Base-by-base conservation (phyloP, 768 basidiomycete species). In the Kwoniella newhampshirensis region DNA sequence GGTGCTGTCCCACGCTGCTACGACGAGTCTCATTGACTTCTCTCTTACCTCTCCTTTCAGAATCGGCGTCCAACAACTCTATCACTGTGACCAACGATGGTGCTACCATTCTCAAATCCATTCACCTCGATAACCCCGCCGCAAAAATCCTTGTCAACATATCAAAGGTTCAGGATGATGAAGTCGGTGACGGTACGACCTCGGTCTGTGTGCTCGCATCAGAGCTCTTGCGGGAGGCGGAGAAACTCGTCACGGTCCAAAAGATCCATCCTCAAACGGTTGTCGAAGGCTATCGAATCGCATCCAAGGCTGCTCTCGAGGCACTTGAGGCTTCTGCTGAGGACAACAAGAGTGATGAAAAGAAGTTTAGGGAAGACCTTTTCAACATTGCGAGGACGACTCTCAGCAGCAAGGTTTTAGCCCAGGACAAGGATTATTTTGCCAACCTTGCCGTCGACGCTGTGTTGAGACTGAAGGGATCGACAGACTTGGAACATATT, bases 81-180 rank as follows among this genome's bases (percentile, higher is more conserved):
- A 89, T 99, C 70, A 96, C 86, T 63, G 94, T 99, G 46, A 99
- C 96, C 11, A 99, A 99, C 78, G 96, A 99, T 76, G 96, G 96
- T 3, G 96, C 96, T 3, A 98, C 96, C 44, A 99, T 98, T 70
- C 84, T 99, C 56, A 98, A 97, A 77, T 86, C 89, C 45, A 98
- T 99, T 70, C 88, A 91, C 69, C 85, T 99, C 62, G 96, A 99
- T 78, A 98, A 99, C 75, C 90, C 96, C 4, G 94, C 94, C 1
- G 96, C 96, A 37, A 99, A 99, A 81, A 97, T 99, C 76, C 83
- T 99, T 52, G 96, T 99, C 69, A 98, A 99, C 78, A 98, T 99
- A 77, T 94, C 92, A 0, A 99, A 99, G 75, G 94, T 98, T n/a
- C 96, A 98, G 79, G 96, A 99, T 75, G 96, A 99, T 74, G 96